These are phyloP conservation scores for Aeschynomene evenia DNA, from an alignment of 306 rosid species.

Conservation along the genomic window DNA sequence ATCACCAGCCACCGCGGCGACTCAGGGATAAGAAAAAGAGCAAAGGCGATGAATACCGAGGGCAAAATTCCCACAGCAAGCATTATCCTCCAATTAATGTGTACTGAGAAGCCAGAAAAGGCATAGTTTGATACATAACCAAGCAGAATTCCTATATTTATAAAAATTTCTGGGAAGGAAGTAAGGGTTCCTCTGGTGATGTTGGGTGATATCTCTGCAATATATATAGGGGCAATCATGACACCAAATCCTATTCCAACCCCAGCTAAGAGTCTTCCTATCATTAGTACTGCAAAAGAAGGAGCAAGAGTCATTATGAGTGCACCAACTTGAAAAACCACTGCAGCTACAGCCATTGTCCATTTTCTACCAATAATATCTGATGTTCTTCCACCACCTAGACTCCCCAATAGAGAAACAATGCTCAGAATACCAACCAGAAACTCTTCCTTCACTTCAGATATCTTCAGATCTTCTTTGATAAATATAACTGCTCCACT, in stretches of 20 bases:
- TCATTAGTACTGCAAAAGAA: conserved; percentile 54
- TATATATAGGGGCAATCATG: conserved; percentile 69
- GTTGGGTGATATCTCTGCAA: conserved; percentile 84
- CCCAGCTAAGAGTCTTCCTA: conserved; percentile 76
- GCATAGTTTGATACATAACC: conserved; percentile 79
- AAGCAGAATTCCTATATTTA: conserved; percentile 68
- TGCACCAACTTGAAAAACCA: conserved; percentile 64
- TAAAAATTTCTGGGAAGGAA: conserved; percentile 75
- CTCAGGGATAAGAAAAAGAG: conserved; percentile 76
- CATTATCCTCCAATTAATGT: conserved; percentile 81
- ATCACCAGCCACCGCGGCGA: conserved; percentile 84
- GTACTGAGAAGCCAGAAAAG: conserved; percentile 67
- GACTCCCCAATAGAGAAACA: conserved; percentile 71
- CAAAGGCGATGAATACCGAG: conserved; percentile 67
- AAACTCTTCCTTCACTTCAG: conserved; percentile 69
- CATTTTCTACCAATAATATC: conserved; percentile 73
- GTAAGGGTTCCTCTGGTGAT: conserved; percentile 65
- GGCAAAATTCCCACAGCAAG: conserved; percentile 82
- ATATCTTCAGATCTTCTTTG: conserved; percentile 73
- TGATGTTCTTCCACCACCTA: conserved; percentile 76
- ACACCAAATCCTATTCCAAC: conserved; percentile 81
- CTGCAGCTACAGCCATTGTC: conserved; percentile 78
- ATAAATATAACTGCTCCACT: conserved; percentile 84
- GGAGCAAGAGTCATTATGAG: conserved; percentile 66
- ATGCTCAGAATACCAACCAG: conserved; percentile 75